phyloP scores from a whole-genome alignment of 371 early-diverging fungal genomes.

The Apophysomyces sp. region DNA sequence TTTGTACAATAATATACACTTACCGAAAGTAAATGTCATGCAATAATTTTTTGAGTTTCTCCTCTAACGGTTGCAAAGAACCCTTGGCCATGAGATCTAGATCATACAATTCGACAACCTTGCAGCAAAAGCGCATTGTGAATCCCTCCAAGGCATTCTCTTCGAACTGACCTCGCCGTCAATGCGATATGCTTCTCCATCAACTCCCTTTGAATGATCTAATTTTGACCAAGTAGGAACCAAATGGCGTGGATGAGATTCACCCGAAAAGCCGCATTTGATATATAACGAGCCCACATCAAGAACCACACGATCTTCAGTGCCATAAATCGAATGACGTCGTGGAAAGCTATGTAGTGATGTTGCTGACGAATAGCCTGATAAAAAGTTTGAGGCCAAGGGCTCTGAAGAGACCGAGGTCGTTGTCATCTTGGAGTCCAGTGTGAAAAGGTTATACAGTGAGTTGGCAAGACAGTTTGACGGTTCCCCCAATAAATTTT shows the following conservation, averaged over 20 bases:
- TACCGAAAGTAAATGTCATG: slow-evolving; percentile 52
- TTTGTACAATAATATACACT: background rate
- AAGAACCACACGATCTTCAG: slow-evolving; percentile 85
- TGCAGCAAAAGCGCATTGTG: background rate
- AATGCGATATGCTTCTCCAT: slow-evolving; percentile 48
- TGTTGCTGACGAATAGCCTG: slow-evolving; percentile 32
- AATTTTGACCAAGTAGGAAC: slow-evolving; percentile 54
- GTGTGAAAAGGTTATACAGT: no score
- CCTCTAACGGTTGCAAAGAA: slow-evolving; percentile 34
- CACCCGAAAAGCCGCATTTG: slow-evolving; percentile 89
- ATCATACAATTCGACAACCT: slow-evolving; percentile 50
- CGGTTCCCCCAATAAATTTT: no score
- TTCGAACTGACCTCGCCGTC: slow-evolving; percentile 36
- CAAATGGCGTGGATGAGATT: slow-evolving; percentile 75
- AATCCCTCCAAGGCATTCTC: background rate
- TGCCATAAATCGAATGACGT: slow-evolving; percentile 64
- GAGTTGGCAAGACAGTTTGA: no score
- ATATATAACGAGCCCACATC: slow-evolving; percentile 84
- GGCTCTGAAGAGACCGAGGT: slow-evolving; percentile 48
- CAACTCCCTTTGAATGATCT: slow-evolving; percentile 20
- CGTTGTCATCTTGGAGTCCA: slow-evolving; percentile 30
- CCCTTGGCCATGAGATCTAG: slow-evolving; percentile 51
- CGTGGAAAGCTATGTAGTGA: slow-evolving; percentile 49
- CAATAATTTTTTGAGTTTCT: slow-evolving; percentile 35
- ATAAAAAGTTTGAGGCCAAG: slow-evolving; percentile 37